These are phyloP conservation scores for Sideroxylon spinosum DNA, from an alignment of 179 eudicot species.

Conservation along the genomic window DNA sequence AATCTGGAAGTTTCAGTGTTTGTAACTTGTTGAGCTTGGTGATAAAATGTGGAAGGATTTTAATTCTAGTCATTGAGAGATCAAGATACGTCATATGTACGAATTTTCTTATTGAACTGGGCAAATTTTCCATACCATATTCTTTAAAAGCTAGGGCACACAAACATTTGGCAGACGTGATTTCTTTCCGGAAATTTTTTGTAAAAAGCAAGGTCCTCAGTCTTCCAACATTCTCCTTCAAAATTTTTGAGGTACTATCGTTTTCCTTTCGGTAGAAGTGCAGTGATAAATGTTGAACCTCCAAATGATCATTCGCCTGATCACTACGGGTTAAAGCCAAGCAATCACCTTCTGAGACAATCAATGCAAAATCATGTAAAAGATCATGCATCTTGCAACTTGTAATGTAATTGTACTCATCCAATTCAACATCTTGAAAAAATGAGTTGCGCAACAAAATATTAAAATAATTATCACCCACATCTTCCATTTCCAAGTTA, in stretches of 20 bases:
- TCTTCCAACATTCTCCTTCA: too few species aligned
- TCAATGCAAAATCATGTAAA: conserved; percentile 18
- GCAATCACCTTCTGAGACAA: neutral
- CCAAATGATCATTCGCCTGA: neutral
- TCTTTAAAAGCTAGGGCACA: neutral
- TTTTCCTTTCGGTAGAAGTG: fast-evolving
- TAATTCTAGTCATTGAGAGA: conserved; percentile 11
- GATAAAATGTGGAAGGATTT: conserved; percentile 24
- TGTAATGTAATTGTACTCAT: neutral
- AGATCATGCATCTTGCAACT: conserved; percentile 16
- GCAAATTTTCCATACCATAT: neutral
- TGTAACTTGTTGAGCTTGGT: conserved; percentile 26
- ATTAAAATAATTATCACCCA: neutral
- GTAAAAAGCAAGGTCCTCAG: neutral
- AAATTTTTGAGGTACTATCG: neutral
- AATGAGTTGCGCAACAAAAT: conserved; percentile 15
- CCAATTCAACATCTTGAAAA: conserved; percentile 12
- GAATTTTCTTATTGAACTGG: conserved; percentile 19
- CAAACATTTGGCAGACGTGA: neutral
- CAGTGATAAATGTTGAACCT: neutral
- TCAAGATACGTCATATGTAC: conserved; percentile 28
- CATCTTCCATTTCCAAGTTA: neutral
- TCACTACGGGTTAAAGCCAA: neutral
- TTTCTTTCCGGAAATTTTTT: neutral
- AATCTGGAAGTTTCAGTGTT: conserved; percentile 8